Percentiles rank a stretch among this genome's conserved stretches.
phyloP scores from a whole-genome alignment of 768 basidiomycete species.

The Chalciporus piperatus region DNA sequence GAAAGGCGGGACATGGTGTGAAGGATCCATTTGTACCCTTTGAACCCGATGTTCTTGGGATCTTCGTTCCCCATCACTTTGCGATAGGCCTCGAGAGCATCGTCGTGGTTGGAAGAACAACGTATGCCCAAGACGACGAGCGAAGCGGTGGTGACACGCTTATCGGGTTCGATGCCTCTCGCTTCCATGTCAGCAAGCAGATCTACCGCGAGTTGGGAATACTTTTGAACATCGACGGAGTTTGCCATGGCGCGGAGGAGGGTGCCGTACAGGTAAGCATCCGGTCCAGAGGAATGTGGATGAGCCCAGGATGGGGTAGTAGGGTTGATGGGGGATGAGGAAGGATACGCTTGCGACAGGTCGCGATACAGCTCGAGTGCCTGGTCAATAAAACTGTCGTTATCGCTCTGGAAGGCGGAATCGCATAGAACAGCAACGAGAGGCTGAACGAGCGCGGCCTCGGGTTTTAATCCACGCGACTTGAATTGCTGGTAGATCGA shows the following conservation, averaged over 20 bases:
- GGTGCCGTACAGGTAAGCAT: conserved; percentile 52
- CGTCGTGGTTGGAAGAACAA: conserved; percentile 46
- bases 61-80: conserved; percentile 30
- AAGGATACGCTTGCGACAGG: conserved; percentile 35
- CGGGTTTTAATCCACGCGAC: conserved; percentile 43
- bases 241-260: conserved; percentile 48
- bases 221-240: conserved; percentile 46
- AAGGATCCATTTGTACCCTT: conserved; percentile 64
- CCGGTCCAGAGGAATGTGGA: conserved; percentile 43
- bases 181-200: conserved; percentile 67
- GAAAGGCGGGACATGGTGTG: conserved; percentile 59
- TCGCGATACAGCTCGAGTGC: conserved; percentile 56
- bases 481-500: conserved; percentile 49
- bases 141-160: conserved; percentile 46
- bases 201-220: conserved; percentile 44
- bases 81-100: conserved; percentile 64
- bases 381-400: conserved; percentile 45
- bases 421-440: conserved; percentile 52
- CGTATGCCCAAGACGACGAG: conserved; percentile 68
- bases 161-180: conserved; percentile 44
- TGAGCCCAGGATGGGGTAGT: conserved; percentile 20
- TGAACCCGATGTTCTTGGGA: conserved; percentile 44
- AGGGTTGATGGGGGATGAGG: conserved; percentile 15
- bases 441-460: conserved; percentile 51
- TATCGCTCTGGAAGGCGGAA: conserved; percentile 31